These are phyloP conservation scores for Colletotrichum sp. DNA, from an alignment of 2,329 filamentous ascomycete species.

Conservation along the genomic window DNA sequence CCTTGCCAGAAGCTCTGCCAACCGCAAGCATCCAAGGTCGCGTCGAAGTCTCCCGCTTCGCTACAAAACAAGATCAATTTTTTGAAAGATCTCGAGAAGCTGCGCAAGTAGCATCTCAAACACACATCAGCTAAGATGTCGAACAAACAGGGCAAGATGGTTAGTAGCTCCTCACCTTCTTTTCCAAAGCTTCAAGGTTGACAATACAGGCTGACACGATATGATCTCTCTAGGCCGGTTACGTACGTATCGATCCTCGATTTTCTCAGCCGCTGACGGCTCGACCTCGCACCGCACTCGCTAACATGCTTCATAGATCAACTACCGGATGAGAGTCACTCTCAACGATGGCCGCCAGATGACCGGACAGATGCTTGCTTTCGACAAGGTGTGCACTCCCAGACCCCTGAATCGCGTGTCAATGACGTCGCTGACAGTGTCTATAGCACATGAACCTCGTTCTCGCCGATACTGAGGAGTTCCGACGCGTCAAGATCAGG, in stretches of 20 bases:
- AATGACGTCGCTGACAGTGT: not conserved
- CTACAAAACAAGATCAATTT: constrained; percentile 43
- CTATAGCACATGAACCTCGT: constrained; percentile 97
- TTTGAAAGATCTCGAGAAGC: constrained; percentile 42
- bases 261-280: not conserved
- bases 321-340: constrained; percentile 98
- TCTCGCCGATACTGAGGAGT: constrained; percentile 97
- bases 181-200: constrained; percentile 49
- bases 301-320: constrained; percentile 70
- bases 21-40: constrained; percentile 44
- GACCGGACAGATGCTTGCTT: constrained; percentile 97
- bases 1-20: constrained; percentile 42
- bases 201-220: constrained; percentile 65
- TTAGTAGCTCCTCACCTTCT: constrained; percentile 60
- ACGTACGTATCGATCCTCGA: constrained; percentile 58
- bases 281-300: not conserved
- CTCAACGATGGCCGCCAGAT: constrained; percentile 95
- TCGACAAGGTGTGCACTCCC: constrained; percentile 78
- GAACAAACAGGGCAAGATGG: constrained; percentile 99
- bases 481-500: constrained; percentile 88
- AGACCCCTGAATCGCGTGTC: not conserved
- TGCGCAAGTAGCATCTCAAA: constrained; percentile 33
- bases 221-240: constrained; percentile 65
- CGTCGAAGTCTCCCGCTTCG: constrained; percentile 41
- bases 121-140: constrained; percentile 61